Evolutionary conservation across 805 yeast genomes (phyloP).

Genomic region (Cephaloascus fragrans): DNA sequence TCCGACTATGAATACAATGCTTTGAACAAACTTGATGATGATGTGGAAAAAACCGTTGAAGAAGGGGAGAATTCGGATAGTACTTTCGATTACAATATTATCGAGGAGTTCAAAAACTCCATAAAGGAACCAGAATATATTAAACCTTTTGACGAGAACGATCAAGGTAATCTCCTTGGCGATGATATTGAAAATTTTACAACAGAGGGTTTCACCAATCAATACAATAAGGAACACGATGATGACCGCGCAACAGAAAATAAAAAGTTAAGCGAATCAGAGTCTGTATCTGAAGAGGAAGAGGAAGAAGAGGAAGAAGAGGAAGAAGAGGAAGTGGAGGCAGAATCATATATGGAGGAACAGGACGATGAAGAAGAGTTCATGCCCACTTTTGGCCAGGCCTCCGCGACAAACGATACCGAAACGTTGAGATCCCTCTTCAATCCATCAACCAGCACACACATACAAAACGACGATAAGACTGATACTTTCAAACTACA

Average conservation of each 20-base stretch:
- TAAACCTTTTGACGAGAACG: slow-evolving; percentile 8
- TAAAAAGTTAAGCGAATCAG: no score
- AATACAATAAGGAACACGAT: neutral
- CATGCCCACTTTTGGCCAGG: slow-evolving; percentile 42
- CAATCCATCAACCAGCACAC: slow-evolving; percentile 20
- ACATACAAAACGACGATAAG: slow-evolving; percentile 1
- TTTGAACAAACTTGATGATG: slow-evolving; percentile 10
- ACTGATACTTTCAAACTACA: slow-evolving; percentile 30
- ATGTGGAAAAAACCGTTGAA: slow-evolving; percentile 6
- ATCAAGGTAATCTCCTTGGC: slow-evolving; percentile 12
- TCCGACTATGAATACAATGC: slow-evolving; percentile 39
- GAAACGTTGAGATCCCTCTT: slow-evolving; percentile 56
- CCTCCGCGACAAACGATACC: slow-evolving; percentile 29
- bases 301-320: slow-evolving; percentile 14
- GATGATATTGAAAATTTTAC: neutral
- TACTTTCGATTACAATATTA: slow-evolving; percentile 1
- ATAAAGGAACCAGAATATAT: slow-evolving; percentile 8
- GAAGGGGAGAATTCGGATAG: no score
- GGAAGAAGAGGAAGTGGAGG: slow-evolving; percentile 5
- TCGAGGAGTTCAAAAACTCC: slow-evolving; percentile 2
- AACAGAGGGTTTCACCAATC: neutral
- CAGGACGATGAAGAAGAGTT: slow-evolving; percentile 29
- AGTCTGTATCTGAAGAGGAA: slow-evolving; percentile 11
- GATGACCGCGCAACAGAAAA: no score
- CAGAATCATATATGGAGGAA: slow-evolving; percentile 11